Conservation (phyloP, 352 stramenopile genomes). For the Sclerospora graminicola region DNA sequence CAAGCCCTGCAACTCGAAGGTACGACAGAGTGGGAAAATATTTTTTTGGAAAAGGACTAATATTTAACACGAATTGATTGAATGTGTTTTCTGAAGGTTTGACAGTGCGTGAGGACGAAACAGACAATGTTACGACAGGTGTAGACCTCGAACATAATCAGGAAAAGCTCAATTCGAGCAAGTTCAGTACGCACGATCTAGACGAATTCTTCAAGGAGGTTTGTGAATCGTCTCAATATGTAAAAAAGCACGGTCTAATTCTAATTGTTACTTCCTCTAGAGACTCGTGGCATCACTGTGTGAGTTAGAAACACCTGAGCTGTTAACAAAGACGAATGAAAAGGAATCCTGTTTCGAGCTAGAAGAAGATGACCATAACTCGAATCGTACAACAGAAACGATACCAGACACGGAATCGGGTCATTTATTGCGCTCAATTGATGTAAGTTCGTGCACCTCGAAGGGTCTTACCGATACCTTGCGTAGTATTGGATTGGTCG, state of each 20-base stretch:
- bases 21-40: background rate
- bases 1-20: slow-evolving; percentile 48
- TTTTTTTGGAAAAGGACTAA: too few relatives aligned
- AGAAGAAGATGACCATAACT: slow-evolving; percentile 15
- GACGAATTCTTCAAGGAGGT: slow-evolving; percentile 51
- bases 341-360: slow-evolving; percentile 1
- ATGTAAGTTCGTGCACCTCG: slow-evolving; percentile 19
- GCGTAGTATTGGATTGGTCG: slow-evolving; percentile 38
- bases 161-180: slow-evolving; percentile 13
- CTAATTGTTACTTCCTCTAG: slow-evolving; percentile 4
- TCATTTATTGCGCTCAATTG: slow-evolving; percentile 2
- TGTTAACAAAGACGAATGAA: slow-evolving; percentile 4
- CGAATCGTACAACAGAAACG: slow-evolving; percentile 1
- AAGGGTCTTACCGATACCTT: slow-evolving; percentile 21
- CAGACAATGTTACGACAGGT: background rate
- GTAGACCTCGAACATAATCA: slow-evolving; percentile 9
- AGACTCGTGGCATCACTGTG: slow-evolving; percentile 26
- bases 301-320: slow-evolving; percentile 1
- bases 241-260: background rate
- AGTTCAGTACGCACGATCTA: slow-evolving; percentile 5
- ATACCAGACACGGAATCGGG: slow-evolving; percentile 3
- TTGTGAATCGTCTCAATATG: background rate
- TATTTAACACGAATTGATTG: background rate
- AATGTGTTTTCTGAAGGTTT: slow-evolving; percentile 11
- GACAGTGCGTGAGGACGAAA: slow-evolving; percentile 4